Conservation (phyloP, 1,284 basidiomycete species). For the Naganishia sp. region DNA sequence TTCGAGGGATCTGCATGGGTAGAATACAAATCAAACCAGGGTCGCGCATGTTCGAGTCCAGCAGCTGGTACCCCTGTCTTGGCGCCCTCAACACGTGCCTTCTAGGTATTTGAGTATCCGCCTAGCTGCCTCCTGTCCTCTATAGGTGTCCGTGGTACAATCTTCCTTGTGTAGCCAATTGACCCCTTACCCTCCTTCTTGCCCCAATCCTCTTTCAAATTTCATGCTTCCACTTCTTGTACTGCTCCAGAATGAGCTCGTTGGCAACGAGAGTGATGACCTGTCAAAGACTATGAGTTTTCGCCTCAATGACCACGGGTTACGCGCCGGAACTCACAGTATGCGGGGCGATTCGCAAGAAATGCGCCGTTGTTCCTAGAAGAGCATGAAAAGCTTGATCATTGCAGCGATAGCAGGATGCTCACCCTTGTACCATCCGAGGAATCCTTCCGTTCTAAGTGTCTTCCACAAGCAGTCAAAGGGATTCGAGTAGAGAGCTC, state of each 20-base stretch:
- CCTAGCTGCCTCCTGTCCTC: no score
- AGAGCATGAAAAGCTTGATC: not conserved
- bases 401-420: not conserved
- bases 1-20: no score
- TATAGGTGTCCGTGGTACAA: no score
- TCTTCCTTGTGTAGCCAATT: no score
- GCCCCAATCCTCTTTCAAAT: not conserved
- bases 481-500: slow-evolving; percentile 83
- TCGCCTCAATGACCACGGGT: not conserved
- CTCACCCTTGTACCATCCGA: slow-evolving; percentile 88
- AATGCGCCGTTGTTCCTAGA: slow-evolving; percentile 83
- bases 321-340: slow-evolving; percentile 59
- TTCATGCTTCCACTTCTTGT: slow-evolving; percentile 51
- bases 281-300: slow-evolving; percentile 39
- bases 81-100: no score
- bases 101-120: no score
- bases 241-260: slow-evolving; percentile 76
- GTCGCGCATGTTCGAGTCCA: no score
- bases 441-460: slow-evolving; percentile 80
- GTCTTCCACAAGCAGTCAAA: slow-evolving; percentile 98
- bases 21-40: no score
- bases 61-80: no score
- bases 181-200: no score
- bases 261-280: slow-evolving; percentile 84
- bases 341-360: slow-evolving; percentile 87